phyloP scores from a whole-genome alignment of 2,329 filamentous ascomycete species.

The Trichoderma endophyticum region DNA sequence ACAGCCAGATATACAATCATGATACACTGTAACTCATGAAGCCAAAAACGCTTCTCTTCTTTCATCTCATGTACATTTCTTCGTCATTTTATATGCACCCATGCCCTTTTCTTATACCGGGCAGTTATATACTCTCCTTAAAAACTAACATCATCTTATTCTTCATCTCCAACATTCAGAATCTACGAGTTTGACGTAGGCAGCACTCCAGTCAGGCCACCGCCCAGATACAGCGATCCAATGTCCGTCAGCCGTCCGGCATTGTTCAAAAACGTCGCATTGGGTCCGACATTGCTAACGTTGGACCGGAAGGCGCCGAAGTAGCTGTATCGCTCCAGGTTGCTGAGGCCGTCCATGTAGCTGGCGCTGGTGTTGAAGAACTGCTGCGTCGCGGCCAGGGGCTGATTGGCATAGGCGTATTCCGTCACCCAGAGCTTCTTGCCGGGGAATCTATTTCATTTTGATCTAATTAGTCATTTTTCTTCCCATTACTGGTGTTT shows the following conservation, averaged over 20 bases:
- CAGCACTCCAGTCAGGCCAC: slow-evolving; percentile 43
- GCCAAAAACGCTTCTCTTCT: neutral
- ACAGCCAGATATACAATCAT: neutral
- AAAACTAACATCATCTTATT: neutral
- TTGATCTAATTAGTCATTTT: neutral
- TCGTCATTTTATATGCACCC: neutral
- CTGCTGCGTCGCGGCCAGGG: slow-evolving; percentile 54
- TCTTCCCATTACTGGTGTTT: neutral
- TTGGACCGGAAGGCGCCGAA: slow-evolving; percentile 71
- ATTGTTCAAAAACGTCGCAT: slow-evolving; percentile 66
- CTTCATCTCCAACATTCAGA: neutral
- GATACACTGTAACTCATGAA: neutral
- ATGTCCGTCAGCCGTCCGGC: slow-evolving; percentile 70
- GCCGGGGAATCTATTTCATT: slow-evolving; percentile 51
- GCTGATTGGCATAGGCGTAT: slow-evolving; percentile 60
- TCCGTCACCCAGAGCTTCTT: slow-evolving; percentile 75
- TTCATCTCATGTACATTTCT: neutral
- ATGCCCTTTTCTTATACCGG: neutral
- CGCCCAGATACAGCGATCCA: slow-evolving; percentile 70
- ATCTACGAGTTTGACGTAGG: slow-evolving; percentile 25
- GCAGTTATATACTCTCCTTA: neutral
- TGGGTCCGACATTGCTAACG: slow-evolving; percentile 70
- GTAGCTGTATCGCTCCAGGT: slow-evolving; percentile 68
- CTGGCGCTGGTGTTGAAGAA: slow-evolving; percentile 66
- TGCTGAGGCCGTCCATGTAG: slow-evolving; percentile 58